Conservation (phyloP, 495 filamentous ascomycete species). For the Sporormia fimetaria region DNA sequence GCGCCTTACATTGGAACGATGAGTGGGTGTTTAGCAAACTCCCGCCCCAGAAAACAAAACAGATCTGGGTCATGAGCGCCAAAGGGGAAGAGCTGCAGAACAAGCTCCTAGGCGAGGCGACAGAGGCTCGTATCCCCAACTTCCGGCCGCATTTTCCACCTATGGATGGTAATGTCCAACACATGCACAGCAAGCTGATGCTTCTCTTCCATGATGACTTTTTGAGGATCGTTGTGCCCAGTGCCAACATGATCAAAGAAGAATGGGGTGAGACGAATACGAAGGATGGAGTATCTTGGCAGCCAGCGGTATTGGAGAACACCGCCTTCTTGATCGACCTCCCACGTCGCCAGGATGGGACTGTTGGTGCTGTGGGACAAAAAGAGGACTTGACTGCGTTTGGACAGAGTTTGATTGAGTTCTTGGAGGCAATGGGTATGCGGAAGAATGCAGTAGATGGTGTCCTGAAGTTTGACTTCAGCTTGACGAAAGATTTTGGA, state of each 20-base stretch:
- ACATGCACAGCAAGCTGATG: slow-evolving; percentile 87
- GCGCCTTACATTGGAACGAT: slow-evolving; percentile 77
- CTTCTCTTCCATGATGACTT: slow-evolving; percentile 60
- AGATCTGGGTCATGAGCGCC: slow-evolving; percentile 60
- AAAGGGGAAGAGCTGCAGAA: slow-evolving; percentile 32
- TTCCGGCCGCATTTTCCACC: slow-evolving; percentile 70
- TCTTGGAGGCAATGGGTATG: slow-evolving; percentile 56
- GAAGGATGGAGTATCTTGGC: slow-evolving; percentile 27
- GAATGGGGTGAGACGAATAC: slow-evolving; percentile 80
- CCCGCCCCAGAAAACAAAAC: slow-evolving; percentile 40
- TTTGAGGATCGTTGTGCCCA: slow-evolving; percentile 66
- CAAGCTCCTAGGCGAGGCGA: slow-evolving; percentile 35
- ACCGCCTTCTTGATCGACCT: slow-evolving; percentile 79
- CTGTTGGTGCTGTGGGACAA: slow-evolving; percentile 12
- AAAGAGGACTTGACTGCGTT: slow-evolving; percentile 46
- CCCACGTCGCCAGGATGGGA: slow-evolving; percentile 41
- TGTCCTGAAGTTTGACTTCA: slow-evolving; percentile 63
- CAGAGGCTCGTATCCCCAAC: slow-evolving; percentile 36
- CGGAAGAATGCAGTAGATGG: slow-evolving; percentile 49
- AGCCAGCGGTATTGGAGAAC: slow-evolving; percentile 11
- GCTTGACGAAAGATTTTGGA: slow-evolving; percentile 50
- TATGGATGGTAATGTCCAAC: slow-evolving; percentile 51
- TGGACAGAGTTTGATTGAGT: slow-evolving; percentile 57
- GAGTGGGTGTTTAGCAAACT: slow-evolving; percentile 59
- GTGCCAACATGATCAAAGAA: slow-evolving; percentile 63